Evolutionary conservation across 305 asterid genomes (phyloP).

Genomic region (Fraxinus ornus): DNA sequence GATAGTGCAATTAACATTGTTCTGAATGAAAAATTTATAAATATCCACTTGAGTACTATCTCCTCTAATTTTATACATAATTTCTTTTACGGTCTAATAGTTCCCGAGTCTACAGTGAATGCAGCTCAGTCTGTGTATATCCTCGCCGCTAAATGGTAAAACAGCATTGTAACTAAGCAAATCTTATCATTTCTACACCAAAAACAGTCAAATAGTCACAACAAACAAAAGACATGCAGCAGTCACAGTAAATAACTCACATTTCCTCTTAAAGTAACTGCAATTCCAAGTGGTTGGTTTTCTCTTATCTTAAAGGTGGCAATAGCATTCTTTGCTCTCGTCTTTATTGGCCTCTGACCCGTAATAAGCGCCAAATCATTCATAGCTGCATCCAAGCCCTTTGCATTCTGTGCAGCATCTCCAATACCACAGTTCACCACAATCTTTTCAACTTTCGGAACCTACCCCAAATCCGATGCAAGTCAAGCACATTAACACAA

Average conservation of each 20-base stretch:
- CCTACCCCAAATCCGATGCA: conserved; percentile 40
- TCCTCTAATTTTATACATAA: neutral
- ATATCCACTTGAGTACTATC: neutral
- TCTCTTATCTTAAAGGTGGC: conserved; percentile 90
- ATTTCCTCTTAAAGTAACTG: conserved; percentile 84
- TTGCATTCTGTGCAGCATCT: conserved; percentile 97
- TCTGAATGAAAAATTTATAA: neutral
- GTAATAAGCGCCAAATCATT: conserved; percentile 86
- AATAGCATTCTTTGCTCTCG: conserved; percentile 91
- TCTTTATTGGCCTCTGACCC: conserved; percentile 91
- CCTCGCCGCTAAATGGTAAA: neutral
- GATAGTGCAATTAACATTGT: neutral
- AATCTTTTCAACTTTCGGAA: conserved; percentile 79
- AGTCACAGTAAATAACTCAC: conserved; percentile 34
- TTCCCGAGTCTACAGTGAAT: neutral
- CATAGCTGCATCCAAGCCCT: conserved; percentile 93
- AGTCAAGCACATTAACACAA: conserved; percentile 16
- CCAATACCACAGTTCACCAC: conserved; percentile 99
- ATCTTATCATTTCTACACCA: neutral
- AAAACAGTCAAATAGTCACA: conserved; percentile 3
- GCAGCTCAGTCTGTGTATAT: neutral
- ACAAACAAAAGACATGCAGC: neutral
- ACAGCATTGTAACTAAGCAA: neutral
- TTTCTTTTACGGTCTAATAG: neutral
- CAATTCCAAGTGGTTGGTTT: conserved; percentile 85